Percentiles rank a stretch among this genome's conserved stretches.
Evolutionary conservation across 441 rosid genomes (phyloP).

Genomic region (Populus hybrid): DNA sequence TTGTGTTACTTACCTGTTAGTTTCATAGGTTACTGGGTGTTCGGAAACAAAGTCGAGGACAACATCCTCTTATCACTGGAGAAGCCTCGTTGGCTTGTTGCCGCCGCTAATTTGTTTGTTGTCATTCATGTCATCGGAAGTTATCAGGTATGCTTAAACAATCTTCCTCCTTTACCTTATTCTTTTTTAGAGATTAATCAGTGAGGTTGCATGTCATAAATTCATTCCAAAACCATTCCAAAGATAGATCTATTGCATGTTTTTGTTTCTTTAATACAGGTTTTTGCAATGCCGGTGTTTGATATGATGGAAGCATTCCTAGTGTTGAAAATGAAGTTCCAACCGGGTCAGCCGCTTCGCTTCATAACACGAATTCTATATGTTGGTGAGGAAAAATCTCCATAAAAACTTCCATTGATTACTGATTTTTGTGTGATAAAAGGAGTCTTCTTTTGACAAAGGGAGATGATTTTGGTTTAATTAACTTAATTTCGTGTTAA

Average conservation of each 20-base stretch:
- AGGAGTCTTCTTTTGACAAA: no score
- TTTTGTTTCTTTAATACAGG: conserved; percentile 13
- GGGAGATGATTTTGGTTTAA: no score
- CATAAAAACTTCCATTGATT: no score
- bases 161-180: no score
- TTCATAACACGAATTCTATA: conserved; percentile 46
- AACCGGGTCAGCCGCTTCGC: conserved; percentile 46
- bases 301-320: conserved; percentile 68
- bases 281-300: conserved; percentile 70
- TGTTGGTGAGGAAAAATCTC: conserved; percentile 48
- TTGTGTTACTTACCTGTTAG: conserved; percentile 82
- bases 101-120: conserved; percentile 62
- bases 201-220: no score
- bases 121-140: conserved; percentile 83
- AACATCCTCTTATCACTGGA: conserved; percentile 58
- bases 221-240: no score
- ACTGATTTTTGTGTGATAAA: no score
- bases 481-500: no score
- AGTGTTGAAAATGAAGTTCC: conserved; percentile 47
- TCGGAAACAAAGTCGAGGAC: conserved; percentile 61
- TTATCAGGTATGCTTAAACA: conserved; percentile 54
- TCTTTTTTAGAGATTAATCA: neutral
- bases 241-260: no score
- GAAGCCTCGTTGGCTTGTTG: conserved; percentile 65
- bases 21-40: conserved; percentile 52